Evolutionary conservation across 768 basidiomycete genomes (phyloP), one percentile per base, ranked within the genome.

Genomic region (Galerina marginata): DNA sequence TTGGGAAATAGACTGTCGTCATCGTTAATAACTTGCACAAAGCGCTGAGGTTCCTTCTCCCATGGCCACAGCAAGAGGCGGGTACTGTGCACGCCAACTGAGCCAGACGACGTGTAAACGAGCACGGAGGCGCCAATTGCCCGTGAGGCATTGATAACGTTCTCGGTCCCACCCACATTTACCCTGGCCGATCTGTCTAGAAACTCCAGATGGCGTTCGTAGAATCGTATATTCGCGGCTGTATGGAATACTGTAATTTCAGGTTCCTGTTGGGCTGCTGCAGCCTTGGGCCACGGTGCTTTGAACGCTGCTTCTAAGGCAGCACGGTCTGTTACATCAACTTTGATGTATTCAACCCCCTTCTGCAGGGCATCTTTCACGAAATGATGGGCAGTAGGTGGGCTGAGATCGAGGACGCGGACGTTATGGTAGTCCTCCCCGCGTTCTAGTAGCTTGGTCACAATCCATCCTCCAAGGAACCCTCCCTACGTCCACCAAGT

Each of bases 401-500:
- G 69, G n/a, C 82, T 81, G 40, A 92, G 77, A 71, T 93, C 91
- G 37, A 92, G 65, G 2, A 93, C 73, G 14, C 91, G 80, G 14
- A 92, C 91, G 12, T 75, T 77, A 40, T 74, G 77, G 0, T 88
- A 86, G 61, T 90, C 81, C 71, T 93, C 91, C 1, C 91, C 91
- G 2, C 91, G 84, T 53, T 86, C 78, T 3, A 92, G 59, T 2
- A 93, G 76, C 45, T 90, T 85, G 0, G 85, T 76, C 3, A 88
- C 86, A 39, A 93, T 86, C 91, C 91, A 93, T 6, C 89, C 88
- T 11, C 91, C 91, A 3, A 92, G 72, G 60, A 92, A 91, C 0
- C 91, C 91, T 4, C 86, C 84, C 90, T 91, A 48, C 14, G 58
- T 10, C 16, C 5, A 33, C 39, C 16, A 36, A 61, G 29, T 33